Evolutionary conservation across 2,329 filamentous ascomycete genomes (phyloP).

Genomic region (Fusarium succisae): DNA sequence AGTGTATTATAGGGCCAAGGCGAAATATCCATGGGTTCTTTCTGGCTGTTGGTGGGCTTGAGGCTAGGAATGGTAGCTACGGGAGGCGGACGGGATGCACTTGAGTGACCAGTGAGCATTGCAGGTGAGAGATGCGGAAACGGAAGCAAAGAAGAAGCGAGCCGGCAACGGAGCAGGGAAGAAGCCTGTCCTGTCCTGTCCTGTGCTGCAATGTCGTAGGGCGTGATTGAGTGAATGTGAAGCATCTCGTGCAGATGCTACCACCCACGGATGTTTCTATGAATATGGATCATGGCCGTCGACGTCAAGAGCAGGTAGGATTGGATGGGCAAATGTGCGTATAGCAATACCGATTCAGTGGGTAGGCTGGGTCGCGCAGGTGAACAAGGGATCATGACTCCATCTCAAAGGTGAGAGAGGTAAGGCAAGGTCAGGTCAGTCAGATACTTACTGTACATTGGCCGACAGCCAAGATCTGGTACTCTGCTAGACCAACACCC

Average conservation of each 20-base stretch:
- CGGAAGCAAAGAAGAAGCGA: conserved; percentile 25
- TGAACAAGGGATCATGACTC: conserved; percentile 8
- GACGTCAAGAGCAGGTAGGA: background rate
- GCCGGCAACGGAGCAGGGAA: conserved; percentile 23
- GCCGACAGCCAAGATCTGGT: conserved; percentile 10
- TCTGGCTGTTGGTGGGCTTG: conserved; percentile 25
- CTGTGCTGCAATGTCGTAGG: background rate
- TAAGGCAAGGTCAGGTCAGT: conserved; percentile 11
- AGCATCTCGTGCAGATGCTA: conserved; percentile 7
- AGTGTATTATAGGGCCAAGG: conserved; percentile 22
- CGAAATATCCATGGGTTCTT: conserved; percentile 7
- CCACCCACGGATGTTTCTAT: conserved; percentile 10
- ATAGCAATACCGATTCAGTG: conserved; percentile 9
- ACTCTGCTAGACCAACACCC: conserved; percentile 2
- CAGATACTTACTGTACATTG: conserved; percentile 15
- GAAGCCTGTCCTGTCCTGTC: conserved; percentile 20
- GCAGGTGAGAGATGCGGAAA: conserved; percentile 11
- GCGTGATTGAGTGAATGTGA: conserved; percentile 15
- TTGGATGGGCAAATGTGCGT: background rate
- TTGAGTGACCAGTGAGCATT: conserved; percentile 22
- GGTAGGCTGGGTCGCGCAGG: conserved; percentile 1
- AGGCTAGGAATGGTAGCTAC: conserved; percentile 27
- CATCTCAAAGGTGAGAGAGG: conserved; percentile 5
- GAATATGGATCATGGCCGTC: conserved; percentile 1
- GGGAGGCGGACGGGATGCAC: conserved; percentile 28